A percentile compares a stretch with the other conserved stretches of the same genome.
Evolutionary conservation across 257 asterid genomes (phyloP).

Genomic region (Solanum appendiculatum): DNA sequence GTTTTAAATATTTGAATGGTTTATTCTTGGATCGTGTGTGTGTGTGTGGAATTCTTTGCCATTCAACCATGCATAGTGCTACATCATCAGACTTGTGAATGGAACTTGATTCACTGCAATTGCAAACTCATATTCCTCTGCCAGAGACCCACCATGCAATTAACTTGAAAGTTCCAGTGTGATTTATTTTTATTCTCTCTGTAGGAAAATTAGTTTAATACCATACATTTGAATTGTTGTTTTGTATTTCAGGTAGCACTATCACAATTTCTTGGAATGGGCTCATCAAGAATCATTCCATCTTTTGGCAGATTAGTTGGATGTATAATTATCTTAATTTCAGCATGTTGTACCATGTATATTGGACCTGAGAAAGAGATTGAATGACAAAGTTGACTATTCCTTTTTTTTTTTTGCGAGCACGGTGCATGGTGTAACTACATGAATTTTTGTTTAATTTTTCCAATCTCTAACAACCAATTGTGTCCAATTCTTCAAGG

Average conservation of each 20-base stretch:
- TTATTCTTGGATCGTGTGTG: not conserved
- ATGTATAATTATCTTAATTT: slow-evolving; percentile 22
- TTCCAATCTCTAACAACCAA: not conserved
- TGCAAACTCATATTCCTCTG: not conserved
- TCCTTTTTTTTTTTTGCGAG: not conserved
- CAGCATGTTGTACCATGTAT: slow-evolving; percentile 22
- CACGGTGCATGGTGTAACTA: not conserved
- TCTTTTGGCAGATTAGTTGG: slow-evolving; percentile 25
- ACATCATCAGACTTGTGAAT: not conserved
- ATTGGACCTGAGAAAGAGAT: slow-evolving; percentile 27
- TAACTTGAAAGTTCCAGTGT: not conserved
- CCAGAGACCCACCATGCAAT: not conserved
- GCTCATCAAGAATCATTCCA: slow-evolving; percentile 23
- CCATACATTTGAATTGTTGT: not conserved
- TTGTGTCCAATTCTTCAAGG: not conserved
- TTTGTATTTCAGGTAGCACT: slow-evolving; percentile 21
- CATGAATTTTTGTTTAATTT: not conserved
- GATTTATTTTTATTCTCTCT: not conserved
- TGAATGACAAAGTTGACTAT: slow-evolving; percentile 3
- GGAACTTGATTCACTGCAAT: not conserved
- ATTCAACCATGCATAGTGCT: not conserved
- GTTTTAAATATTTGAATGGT: not conserved
- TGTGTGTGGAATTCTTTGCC: not conserved
- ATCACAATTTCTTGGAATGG: slow-evolving; percentile 19
- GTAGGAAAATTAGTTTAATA: not conserved